Evolutionary conservation across 2,329 filamentous ascomycete species (phyloP), one percentile per base, ranked within the genome.

Genomic region (Sclerotinia subarctica): DNA sequence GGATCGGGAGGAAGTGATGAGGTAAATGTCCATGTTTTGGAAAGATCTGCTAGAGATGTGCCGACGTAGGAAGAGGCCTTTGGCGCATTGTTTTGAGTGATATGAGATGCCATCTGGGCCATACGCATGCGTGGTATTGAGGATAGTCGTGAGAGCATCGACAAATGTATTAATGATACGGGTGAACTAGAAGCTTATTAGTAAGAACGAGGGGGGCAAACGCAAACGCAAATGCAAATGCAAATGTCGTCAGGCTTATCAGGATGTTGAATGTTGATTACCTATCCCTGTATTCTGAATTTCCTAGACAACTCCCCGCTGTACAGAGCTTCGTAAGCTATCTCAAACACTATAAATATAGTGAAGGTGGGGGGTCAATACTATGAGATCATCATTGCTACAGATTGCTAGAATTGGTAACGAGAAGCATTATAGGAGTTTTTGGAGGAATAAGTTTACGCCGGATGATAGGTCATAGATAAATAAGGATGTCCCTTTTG

Each of bases 1-100:
- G 89, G 79, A 76, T 99, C 95, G 11, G 93, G 80, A 3, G 94
- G 92, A 5, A 97, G 82, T 10, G 82, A 82, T n/a, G 84, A 83
- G 21, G 86, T 88, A 74, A 88, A 88, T 66, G 78, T 83, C 88
- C 88, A 90, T 68, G 87, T 85, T 76, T 89, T 90, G 51, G 87
- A 86, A 21, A 90, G 81, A 63, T 86, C 82, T 72, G 81, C 80
- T 60, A 90, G 78, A 24, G 80, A 73, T 46, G 60, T 72, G 15
- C 75, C 70, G 17, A 53, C 24, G 53, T 70, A 67, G 24, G 74
- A 69, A 63, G 68, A 65, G 38, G 62, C 72, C 6, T 46, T 49
- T 3, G 49, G 54, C 13, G 35, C 8, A 19, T 29, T 49, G 26
- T 5, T 29, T 46, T 49, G 52, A 1, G 78, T 79, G 51, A 82